Evolutionary conservation across 495 filamentous ascomycete genomes (phyloP), one percentile per base, ranked within the genome.

Genomic region (Hypoxylon intermedium): DNA sequence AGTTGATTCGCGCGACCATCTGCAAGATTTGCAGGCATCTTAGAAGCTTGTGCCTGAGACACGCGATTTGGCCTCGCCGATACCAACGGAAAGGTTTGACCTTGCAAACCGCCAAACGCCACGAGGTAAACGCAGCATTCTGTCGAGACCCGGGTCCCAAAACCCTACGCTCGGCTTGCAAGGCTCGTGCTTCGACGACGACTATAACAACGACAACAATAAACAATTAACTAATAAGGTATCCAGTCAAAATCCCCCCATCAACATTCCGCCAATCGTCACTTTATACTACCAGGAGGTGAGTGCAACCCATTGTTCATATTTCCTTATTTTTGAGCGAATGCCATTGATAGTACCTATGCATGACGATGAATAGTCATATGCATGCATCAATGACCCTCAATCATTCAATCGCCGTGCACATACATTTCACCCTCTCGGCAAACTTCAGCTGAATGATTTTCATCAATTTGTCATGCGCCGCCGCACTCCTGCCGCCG

Each of bases 21-120:
- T 65, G 62, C 62, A 65, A 65, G 56, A 57, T 65, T 54, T 51
- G 34, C 62, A 65, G 56, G 56, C 56, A 65, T 60, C 55, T 46
- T 21, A 47, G 41, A 57, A 57, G 45, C 51, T 43, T 45, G 54
- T 56, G 54, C 56, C 62, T 57, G 52, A 60, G 56, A 65, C 53
- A 52, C 50, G 51, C 62, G 46, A 60, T 55, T 65, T 48, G 57
- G 55, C 62, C 46, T 65, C 47, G 28, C 23, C 40, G 62, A 52
- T 65, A 60, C 56, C 56, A 47, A 34, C 30, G 51, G 52, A 60
- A 60, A 65, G 62, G 62, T 60, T 65, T 41, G 53, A 65, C 62
- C 62, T 60, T 65, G 62, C 62, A 65, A 60, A 57, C 53, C n/a
- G 41, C 42, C n/a, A 54, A 33, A 54, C 43, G 42, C 62, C 62